Evolutionary conservation across 441 rosid species (phyloP).

Genomic region (Eutrema salsugineum): DNA sequence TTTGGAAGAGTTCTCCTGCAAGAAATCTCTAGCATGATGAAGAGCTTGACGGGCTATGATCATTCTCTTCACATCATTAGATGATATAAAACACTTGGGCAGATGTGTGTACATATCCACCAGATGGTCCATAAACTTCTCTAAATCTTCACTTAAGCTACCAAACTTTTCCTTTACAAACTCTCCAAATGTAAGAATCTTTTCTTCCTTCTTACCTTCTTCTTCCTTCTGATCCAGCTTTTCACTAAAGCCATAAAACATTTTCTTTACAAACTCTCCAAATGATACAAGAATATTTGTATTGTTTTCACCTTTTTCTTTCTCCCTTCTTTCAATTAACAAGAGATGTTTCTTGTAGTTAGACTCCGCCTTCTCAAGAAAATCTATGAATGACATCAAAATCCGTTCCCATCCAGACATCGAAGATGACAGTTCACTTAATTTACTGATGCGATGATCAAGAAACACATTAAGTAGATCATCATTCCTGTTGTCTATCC

Average conservation of each 20-base stretch:
- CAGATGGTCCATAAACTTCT: neutral
- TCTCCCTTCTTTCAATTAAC: neutral
- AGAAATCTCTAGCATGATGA: neutral
- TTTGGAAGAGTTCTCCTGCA: neutral
- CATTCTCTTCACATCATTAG: neutral
- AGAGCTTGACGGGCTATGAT: neutral
- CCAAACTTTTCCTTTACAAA: neutral
- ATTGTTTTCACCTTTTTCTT: neutral
- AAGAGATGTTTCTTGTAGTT: neutral
- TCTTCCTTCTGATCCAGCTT: neutral
- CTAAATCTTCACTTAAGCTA: neutral
- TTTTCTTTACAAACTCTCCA: neutral
- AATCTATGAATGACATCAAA: neutral
- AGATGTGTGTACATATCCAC: slow-evolving; percentile 13
- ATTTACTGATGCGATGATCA: neutral
- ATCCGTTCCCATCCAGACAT: neutral
- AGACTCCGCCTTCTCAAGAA: slow-evolving; percentile 27
- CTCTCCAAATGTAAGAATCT: neutral
- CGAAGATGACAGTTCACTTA: neutral
- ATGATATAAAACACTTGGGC: neutral
- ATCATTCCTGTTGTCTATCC: neutral
- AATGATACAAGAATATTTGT: neutral
- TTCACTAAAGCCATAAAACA: neutral
- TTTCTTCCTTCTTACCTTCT: neutral
- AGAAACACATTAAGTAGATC: slow-evolving; percentile 14